Percentiles rank a stretch among this genome's conserved stretches.
phyloP scores from a whole-genome alignment of 495 filamentous ascomycete genomes.

The Corynascus novoguineensis region DNA sequence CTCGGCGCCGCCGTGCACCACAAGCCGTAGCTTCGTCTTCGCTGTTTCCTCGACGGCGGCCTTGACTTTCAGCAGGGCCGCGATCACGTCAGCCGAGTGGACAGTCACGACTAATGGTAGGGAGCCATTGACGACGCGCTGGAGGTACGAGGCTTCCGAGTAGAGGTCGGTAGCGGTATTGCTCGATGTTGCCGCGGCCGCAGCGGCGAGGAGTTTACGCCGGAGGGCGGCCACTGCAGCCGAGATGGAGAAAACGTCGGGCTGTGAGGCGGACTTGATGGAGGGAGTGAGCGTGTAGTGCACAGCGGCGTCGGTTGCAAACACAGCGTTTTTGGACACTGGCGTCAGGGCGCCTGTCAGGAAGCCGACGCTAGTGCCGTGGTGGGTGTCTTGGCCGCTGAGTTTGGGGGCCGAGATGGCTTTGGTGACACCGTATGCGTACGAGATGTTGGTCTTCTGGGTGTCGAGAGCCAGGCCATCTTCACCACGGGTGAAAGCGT shows the following conservation, averaged over 20 bases:
- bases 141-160: constrained; percentile 37
- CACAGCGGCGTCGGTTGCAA: constrained; percentile 37
- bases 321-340: constrained; percentile 34
- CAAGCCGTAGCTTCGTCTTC: constrained; percentile 29
- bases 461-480: constrained; percentile 42
- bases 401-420: constrained; percentile 43
- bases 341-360: constrained; percentile 34
- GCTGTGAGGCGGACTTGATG: constrained; percentile 25
- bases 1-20: constrained; percentile 47
- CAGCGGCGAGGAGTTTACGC: constrained; percentile 38
- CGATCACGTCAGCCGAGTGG: constrained; percentile 44
- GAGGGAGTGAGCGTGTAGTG: constrained; percentile 40
- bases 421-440: constrained; percentile 43
- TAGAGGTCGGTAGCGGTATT: constrained; percentile 30
- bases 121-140: constrained; percentile 35
- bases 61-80: constrained; percentile 38
- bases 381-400: constrained; percentile 29
- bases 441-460: constrained; percentile 40
- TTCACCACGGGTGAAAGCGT: constrained; percentile 40
- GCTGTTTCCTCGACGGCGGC: constrained; percentile 26
- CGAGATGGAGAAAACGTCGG: constrained; percentile 33
- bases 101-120: constrained; percentile 38
- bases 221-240: constrained; percentile 36
- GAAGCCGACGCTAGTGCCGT: constrained; percentile 46
- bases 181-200: constrained; percentile 18